Conservation (phyloP, 2,329 filamentous ascomycete species). For the Paecilomyces sp. region DNA sequence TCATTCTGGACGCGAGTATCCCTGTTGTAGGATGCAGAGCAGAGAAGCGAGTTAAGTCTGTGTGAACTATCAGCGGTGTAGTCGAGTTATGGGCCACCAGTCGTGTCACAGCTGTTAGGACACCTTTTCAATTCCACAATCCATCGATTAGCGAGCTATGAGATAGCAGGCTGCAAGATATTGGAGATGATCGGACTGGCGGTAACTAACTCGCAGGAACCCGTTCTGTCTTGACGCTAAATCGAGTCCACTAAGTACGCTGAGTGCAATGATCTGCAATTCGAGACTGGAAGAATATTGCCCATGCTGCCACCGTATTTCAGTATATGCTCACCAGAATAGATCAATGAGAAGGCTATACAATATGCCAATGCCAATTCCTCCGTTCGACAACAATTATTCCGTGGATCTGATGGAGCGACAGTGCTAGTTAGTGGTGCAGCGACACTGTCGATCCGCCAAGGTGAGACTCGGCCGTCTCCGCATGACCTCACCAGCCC, state of each 20-base stretch:
- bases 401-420: no score
- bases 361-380: no score
- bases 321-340: background rate
- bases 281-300: background rate
- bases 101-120: no score
- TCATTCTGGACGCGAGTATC: background rate
- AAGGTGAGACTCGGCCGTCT: background rate
- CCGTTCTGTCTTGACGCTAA: background rate
- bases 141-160: background rate
- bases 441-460: background rate
- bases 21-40: background rate
- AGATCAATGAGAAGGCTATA: no score
- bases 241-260: background rate
- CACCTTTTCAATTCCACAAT: no score
- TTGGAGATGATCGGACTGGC: background rate
- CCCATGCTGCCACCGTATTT: background rate
- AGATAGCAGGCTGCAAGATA: background rate
- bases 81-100: no score
- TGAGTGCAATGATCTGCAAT: background rate
- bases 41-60: background rate
- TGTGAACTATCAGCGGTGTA: no score
- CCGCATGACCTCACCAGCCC: slow-evolving; percentile 19
- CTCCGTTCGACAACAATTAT: no score
- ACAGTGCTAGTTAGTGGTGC: no score
- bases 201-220: background rate